phyloP scores from a whole-genome alignment of 192 early-diverging fungal genomes.

The Endogone sp. region DNA sequence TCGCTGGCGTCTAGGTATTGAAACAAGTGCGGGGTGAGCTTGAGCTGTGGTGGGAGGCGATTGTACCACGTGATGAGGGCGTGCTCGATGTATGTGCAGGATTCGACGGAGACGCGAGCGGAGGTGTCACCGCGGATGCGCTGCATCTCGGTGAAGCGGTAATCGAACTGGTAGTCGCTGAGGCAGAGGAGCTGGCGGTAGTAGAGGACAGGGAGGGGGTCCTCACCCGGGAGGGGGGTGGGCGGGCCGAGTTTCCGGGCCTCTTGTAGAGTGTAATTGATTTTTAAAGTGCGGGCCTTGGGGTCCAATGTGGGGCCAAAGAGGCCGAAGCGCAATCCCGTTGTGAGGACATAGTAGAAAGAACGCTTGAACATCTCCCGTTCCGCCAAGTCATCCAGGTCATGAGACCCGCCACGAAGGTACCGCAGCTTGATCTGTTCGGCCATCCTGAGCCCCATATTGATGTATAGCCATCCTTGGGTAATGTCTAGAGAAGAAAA shows the following conservation, averaged over 20 bases:
- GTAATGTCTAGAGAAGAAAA: neutral
- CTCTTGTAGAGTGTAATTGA: neutral
- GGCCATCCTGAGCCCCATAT: neutral
- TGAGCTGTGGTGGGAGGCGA: neutral
- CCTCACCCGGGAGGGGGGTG: neutral
- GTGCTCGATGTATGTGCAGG: neutral
- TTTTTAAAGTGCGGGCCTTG: neutral
- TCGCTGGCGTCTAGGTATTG: neutral
- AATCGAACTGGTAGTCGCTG: neutral
- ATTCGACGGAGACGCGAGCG: neutral
- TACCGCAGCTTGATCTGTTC: neutral
- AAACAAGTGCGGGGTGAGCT: neutral
- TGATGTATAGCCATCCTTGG: neutral
- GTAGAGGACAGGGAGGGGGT: neutral
- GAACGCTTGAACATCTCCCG: neutral
- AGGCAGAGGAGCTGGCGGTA: neutral
- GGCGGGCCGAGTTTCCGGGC: neutral
- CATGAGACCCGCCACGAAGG: neutral
- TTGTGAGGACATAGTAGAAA: neutral
- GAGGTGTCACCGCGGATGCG: neutral
- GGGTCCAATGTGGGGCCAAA: neutral
- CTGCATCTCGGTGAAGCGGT: neutral
- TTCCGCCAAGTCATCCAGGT: neutral
- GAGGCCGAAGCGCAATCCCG: neutral
- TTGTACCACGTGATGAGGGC: neutral